These are phyloP conservation scores for Termitomyces sp. DNA, from an alignment of 768 basidiomycete species.

Conservation along the genomic window DNA sequence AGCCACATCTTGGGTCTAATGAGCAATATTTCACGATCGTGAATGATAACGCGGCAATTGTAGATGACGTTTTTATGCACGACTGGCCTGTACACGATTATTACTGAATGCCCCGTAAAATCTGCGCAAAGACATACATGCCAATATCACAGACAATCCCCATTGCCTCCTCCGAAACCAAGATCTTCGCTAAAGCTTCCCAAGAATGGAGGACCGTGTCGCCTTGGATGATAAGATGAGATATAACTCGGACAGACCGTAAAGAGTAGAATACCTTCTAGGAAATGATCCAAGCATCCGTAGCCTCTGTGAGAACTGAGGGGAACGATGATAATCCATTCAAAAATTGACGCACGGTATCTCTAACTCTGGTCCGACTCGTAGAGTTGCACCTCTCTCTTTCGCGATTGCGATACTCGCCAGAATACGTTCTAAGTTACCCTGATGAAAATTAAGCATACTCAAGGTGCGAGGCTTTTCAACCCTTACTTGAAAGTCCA, in stretches of 20 bases:
- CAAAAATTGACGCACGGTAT: conserved; percentile 59
- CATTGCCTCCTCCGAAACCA: conserved; percentile 70
- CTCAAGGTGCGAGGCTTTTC: neutral
- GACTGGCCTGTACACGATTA: conserved; percentile 69
- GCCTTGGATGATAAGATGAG: conserved; percentile 43
- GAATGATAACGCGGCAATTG: conserved; percentile 90
- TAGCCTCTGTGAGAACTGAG: conserved; percentile 65
- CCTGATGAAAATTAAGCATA: conserved; percentile 40
- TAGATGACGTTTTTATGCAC: conserved; percentile 98
- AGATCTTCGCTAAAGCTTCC: conserved; percentile 93
- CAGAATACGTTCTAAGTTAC: conserved; percentile 90
- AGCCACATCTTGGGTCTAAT: conserved; percentile 99
- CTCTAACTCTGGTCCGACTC: conserved; percentile 97
- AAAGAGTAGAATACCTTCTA: conserved; percentile 64
- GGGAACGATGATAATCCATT: neutral
- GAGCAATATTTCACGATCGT: conserved; percentile 82
- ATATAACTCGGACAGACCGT: neutral
- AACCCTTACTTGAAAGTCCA: conserved; percentile 87
- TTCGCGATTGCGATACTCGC: conserved; percentile 88
- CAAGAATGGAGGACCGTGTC: conserved; percentile 96
- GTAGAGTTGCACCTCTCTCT: conserved; percentile 77
- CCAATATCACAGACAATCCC: conserved; percentile 97
- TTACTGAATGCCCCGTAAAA: neutral
- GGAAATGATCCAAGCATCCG: conserved; percentile 95
- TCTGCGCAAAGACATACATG: conserved; percentile 55